Evolutionary conservation across 2,329 filamentous ascomycete species (phyloP).

Genomic region (Xenosphaeropsis pyriputrescens): DNA sequence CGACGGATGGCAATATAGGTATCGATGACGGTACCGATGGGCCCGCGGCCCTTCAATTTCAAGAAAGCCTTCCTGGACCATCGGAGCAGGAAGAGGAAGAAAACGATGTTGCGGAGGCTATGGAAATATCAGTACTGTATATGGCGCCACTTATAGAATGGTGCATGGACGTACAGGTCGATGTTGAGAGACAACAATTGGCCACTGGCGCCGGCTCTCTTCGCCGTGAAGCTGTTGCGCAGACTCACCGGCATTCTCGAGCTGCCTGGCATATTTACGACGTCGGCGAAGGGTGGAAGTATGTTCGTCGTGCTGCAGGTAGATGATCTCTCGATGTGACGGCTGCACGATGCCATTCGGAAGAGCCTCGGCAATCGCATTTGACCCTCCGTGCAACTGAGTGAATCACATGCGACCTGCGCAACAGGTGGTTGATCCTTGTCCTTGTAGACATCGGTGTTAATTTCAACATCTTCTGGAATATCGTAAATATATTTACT

Average conservation of each 20-base stretch:
- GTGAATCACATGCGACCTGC: neutral
- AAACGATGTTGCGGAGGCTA: conserved; percentile 75
- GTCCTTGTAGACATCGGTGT: neutral
- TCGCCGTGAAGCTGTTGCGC: conserved; percentile 50
- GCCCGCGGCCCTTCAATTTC: conserved; percentile 77
- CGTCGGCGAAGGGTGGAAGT: too few species aligned
- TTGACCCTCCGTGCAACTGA: neutral
- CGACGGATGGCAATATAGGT: conserved; percentile 59
- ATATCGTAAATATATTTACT: too few species aligned
- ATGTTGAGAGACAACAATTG: conserved; percentile 48
- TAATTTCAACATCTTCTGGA: too few species aligned
- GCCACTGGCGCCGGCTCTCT: conserved; percentile 37
- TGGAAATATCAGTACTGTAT: neutral
- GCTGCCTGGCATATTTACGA: conserved; percentile 41
- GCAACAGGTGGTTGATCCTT: neutral
- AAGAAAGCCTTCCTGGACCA: conserved; percentile 68
- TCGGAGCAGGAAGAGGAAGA: conserved; percentile 75
- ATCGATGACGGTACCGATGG: conserved; percentile 64
- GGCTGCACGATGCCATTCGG: neutral
- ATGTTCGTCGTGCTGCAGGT: conserved; percentile 1
- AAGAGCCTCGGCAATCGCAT: neutral
- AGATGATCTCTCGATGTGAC: neutral
- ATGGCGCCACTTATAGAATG: neutral
- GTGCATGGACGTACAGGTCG: conserved; percentile 41
- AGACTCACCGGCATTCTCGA: conserved; percentile 59